Conservation (phyloP, 2,329 filamentous ascomycete genomes). For the Pleoardoris graminearum region DNA sequence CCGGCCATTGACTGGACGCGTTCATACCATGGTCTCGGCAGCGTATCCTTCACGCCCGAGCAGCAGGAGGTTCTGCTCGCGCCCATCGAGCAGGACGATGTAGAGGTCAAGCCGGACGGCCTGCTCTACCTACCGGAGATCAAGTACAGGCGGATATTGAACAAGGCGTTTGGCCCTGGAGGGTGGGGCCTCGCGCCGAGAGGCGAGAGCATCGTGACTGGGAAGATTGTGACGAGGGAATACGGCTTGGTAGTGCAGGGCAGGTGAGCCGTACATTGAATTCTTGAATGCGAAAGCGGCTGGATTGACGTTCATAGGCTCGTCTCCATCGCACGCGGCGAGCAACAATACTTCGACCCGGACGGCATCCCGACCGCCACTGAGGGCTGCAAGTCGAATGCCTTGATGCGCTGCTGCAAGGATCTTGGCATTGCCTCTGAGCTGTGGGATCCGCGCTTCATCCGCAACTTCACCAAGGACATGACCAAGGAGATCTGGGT, state of each 20-base stretch:
- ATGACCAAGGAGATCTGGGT: conserved; percentile 82
- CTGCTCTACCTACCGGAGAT: conserved; percentile 97
- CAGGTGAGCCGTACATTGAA: conserved; percentile 60
- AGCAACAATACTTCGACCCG: conserved; percentile 89
- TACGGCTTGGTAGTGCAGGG: conserved; percentile 90
- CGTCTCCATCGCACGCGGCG: conserved; percentile 88
- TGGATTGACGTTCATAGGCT: conserved; percentile 60
- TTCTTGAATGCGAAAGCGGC: not conserved
- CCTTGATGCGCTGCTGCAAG: conserved; percentile 97
- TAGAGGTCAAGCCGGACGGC: conserved; percentile 97
- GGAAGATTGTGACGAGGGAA: conserved; percentile 80
- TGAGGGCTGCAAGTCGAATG: conserved; percentile 97
- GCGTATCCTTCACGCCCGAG: conserved; percentile 70
- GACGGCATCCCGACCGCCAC: conserved; percentile 92
- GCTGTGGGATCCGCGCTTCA: conserved; percentile 93
- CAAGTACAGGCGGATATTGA: conserved; percentile 91
- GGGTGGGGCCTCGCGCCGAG: conserved; percentile 93
- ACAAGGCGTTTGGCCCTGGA: conserved; percentile 88
- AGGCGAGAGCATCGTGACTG: conserved; percentile 82
- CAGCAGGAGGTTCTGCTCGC: conserved; percentile 69
- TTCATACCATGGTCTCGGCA: conserved; percentile 79
- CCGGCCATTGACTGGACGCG: conserved; percentile 76
- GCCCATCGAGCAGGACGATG: conserved; percentile 70
- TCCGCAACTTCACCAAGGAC: conserved; percentile 76
- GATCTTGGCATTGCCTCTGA: conserved; percentile 93